Percentiles rank a stretch among this genome's conserved stretches.
Evolutionary conservation across 2,329 filamentous ascomycete genomes (phyloP).

Genomic region (Peltaster fructicola): DNA sequence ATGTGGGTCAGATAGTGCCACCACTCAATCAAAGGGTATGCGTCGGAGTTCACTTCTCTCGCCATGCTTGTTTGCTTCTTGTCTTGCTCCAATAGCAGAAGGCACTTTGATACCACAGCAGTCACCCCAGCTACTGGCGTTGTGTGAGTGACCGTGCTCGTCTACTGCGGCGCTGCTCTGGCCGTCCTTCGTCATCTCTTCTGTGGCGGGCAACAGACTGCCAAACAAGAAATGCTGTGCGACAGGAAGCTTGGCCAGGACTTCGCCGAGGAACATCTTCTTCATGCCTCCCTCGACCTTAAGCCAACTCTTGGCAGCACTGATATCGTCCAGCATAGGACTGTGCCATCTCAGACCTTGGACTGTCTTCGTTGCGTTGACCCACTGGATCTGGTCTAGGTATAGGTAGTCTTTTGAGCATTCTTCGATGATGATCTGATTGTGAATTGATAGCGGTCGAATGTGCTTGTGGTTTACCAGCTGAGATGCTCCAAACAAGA

Average conservation of each 20-base stretch:
- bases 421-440: constrained; percentile 72
- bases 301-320: constrained; percentile 67
- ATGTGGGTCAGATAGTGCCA: no score
- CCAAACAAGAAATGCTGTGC: constrained; percentile 99
- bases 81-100: constrained; percentile 76
- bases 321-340: constrained; percentile 97
- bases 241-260: constrained; percentile 80
- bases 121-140: constrained; percentile 62
- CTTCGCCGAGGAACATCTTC: constrained; percentile 89
- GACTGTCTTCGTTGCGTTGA: constrained; percentile 92
- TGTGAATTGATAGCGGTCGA: constrained; percentile 52
- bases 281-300: constrained; percentile 94
- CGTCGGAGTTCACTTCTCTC: constrained; percentile 47
- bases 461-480: constrained; percentile 48
- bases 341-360: constrained; percentile 90
- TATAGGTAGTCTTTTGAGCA: constrained; percentile 73
- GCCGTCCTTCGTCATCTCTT: constrained; percentile 58
- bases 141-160: constrained; percentile 42
- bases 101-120: constrained; percentile 97
- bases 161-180: constrained; percentile 43
- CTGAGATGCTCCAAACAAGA: constrained; percentile 32
- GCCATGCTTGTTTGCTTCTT: constrained; percentile 65
- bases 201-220: constrained; percentile 57
- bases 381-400: constrained; percentile 79
- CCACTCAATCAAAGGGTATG: constrained; percentile 79